Conservation (phyloP, 768 basidiomycete genomes). For the Lactifluus subvellereus region DNA sequence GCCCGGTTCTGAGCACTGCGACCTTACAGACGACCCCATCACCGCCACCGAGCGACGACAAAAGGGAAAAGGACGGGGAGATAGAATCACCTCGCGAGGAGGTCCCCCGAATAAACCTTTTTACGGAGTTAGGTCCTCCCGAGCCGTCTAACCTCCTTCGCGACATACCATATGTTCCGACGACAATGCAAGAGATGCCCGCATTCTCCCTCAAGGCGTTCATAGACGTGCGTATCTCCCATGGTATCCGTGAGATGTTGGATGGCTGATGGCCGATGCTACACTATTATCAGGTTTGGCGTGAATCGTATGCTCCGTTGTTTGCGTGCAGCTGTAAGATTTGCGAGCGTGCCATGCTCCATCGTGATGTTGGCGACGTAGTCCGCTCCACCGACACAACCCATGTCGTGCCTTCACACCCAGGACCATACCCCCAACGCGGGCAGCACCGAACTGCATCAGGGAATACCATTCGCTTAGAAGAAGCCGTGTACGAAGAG, state of each 20-base stretch:
- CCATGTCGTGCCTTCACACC: conserved; percentile 30
- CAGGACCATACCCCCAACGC: conserved; percentile 13
- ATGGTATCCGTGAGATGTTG: not conserved
- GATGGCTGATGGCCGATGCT: not conserved
- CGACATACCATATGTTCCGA: conserved; percentile 65
- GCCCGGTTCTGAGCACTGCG: conserved; percentile 67
- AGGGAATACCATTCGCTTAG: conserved; percentile 27
- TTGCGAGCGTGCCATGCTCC: conserved; percentile 59
- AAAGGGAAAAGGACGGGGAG: conserved; percentile 35
- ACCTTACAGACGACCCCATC: conserved; percentile 77
- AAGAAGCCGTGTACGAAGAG: conserved; percentile 26
- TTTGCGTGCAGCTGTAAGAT: conserved; percentile 71
- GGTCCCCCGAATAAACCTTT: conserved; percentile 29
- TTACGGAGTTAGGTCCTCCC: conserved; percentile 51
- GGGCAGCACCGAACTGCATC: conserved; percentile 5
- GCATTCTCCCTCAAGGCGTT: conserved; percentile 37
- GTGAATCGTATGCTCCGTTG: conserved; percentile 64
- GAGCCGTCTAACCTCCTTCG: conserved; percentile 54
- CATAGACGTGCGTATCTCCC: conserved; percentile 40
- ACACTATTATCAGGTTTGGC: conserved; percentile 49
- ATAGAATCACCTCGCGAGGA: conserved; percentile 26
- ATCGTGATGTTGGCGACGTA: conserved; percentile 42
- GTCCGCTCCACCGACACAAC: conserved; percentile 15
- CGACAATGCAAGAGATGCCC: conserved; percentile 50
- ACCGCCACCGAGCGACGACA: conserved; percentile 49